These are phyloP conservation scores for Graphilbum ipis-grandicollis DNA, from an alignment of 2,329 filamentous ascomycete species.

Conservation along the genomic window DNA sequence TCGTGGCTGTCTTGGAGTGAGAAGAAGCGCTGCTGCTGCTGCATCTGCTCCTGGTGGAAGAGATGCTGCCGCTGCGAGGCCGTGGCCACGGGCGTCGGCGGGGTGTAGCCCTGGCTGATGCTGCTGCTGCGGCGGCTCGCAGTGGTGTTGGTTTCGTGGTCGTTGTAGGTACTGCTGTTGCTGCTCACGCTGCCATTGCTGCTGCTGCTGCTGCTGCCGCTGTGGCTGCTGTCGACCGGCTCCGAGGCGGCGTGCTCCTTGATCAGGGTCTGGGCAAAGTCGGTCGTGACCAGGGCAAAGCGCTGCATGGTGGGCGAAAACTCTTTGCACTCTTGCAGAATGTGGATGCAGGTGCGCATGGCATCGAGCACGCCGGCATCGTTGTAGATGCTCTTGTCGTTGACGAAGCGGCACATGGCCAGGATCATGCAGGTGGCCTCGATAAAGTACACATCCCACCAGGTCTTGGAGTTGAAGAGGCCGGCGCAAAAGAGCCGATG, in stretches of 20 bases:
- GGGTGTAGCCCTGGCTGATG: too few relatives aligned
- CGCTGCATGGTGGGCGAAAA: conserved; percentile 9
- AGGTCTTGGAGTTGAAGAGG: conserved; percentile 8
- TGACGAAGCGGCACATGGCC: conserved; percentile 7
- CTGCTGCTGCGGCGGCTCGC: not conserved
- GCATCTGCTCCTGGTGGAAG: not conserved
- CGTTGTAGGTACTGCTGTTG: not conserved
- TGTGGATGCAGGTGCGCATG: conserved; percentile 3
- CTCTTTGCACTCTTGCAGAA: conserved; percentile 6
- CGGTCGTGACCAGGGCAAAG: conserved; percentile 7
- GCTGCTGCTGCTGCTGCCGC: not conserved
- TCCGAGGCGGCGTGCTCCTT: too few relatives aligned
- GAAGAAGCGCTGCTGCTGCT: not conserved
- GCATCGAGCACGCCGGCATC: conserved; percentile 4
- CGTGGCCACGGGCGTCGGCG: too few relatives aligned
- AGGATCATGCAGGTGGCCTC: conserved; percentile 8
- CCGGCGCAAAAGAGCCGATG: conserved; percentile 5
- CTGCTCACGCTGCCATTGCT: not conserved
- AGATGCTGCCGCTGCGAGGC: not conserved
- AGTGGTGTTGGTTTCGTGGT: not conserved
- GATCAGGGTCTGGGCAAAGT: conserved; percentile 7
- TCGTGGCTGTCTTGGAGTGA: not conserved
- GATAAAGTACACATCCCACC: conserved; percentile 10
- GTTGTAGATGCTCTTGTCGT: conserved; percentile 2
- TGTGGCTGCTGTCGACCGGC: too few relatives aligned